Percentiles rank a stretch among this genome's conserved stretches.
Evolutionary conservation across 2,329 filamentous ascomycete genomes (phyloP).

Genomic region (Alternaria sp.): DNA sequence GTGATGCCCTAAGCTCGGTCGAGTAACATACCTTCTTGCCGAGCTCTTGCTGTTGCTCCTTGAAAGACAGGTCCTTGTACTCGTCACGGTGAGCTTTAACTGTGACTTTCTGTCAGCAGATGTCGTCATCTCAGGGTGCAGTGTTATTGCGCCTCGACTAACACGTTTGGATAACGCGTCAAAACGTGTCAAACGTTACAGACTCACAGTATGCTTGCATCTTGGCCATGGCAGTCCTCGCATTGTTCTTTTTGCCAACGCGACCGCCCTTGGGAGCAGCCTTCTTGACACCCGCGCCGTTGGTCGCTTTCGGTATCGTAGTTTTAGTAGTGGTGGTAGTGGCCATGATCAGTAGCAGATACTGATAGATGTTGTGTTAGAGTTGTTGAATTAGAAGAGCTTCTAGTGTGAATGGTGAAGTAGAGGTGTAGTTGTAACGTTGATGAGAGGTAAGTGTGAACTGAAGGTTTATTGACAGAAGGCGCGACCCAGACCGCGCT

Average conservation of each 20-base stretch:
- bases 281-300: slow-evolving; percentile 42
- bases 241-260: slow-evolving; percentile 35
- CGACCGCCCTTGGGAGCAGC: slow-evolving; percentile 25
- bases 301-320: slow-evolving; percentile 33
- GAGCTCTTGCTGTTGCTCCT: slow-evolving; percentile 49
- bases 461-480: slow-evolving; percentile 27
- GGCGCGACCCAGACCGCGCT: slow-evolving; percentile 18
- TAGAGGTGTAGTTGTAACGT: slow-evolving; percentile 10
- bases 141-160: background rate
- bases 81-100: slow-evolving; percentile 49
- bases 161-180: slow-evolving; percentile 29
- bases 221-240: slow-evolving; percentile 42
- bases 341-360: slow-evolving; percentile 32
- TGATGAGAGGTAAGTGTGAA: slow-evolving; percentile 15
- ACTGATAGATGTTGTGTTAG: slow-evolving; percentile 3
- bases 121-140: background rate
- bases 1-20: background rate
- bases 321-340: slow-evolving; percentile 35
- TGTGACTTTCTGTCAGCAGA: slow-evolving; percentile 29
- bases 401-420: background rate
- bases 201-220: slow-evolving; percentile 51
- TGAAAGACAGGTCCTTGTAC: slow-evolving; percentile 46
- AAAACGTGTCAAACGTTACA: slow-evolving; percentile 23
- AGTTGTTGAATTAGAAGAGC: background rate
- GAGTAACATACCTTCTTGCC: slow-evolving; percentile 42